Conservation (phyloP, 129 eudicot genomes). For the Escallonia herrerae region DNA sequence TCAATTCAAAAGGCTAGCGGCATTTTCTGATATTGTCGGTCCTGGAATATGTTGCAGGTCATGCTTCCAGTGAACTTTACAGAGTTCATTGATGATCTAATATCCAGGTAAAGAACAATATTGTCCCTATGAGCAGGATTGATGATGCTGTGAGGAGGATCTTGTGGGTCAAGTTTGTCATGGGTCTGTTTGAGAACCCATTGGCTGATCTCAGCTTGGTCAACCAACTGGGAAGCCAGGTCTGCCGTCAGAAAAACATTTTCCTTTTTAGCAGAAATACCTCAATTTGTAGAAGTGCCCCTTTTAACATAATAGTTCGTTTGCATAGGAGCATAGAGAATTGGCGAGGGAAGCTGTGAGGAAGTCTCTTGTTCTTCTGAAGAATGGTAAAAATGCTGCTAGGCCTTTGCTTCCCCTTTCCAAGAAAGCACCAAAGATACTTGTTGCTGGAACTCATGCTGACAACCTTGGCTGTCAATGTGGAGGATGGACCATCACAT, state of each 20-base stretch:
- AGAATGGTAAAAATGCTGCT: too few relatives aligned
- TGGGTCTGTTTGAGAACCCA: slow-evolving; percentile 85
- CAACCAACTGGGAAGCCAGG: slow-evolving; percentile 61
- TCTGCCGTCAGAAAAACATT: slow-evolving; percentile 2
- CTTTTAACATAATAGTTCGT: not conserved
- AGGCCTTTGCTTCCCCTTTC: slow-evolving; percentile 61
- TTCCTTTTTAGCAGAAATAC: not conserved
- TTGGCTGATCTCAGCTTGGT: slow-evolving; percentile 55
- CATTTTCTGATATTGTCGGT: not conserved
- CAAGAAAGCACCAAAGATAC: slow-evolving; percentile 49
- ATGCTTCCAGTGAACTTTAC: slow-evolving; percentile 65
- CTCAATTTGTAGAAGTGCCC: not conserved
- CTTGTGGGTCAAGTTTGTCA: slow-evolving; percentile 62
- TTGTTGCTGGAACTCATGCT: slow-evolving; percentile 66
- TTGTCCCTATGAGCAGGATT: slow-evolving; percentile 71
- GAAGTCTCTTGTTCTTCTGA: slow-evolving; percentile 63
- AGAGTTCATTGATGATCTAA: slow-evolving; percentile 51
- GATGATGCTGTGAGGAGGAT: slow-evolving; percentile 79
- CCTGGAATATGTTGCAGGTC: slow-evolving; percentile 31
- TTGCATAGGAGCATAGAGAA: slow-evolving; percentile 55
- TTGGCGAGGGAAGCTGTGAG: slow-evolving; percentile 75
- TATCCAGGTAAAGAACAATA: slow-evolving; percentile 41
- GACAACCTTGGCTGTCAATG: slow-evolving; percentile 62
- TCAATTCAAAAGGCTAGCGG: too few relatives aligned
- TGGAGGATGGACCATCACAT: slow-evolving; percentile 76